Evolutionary conservation across 2,329 filamentous ascomycete genomes (phyloP).

Genomic region (Huntiella savannae): DNA sequence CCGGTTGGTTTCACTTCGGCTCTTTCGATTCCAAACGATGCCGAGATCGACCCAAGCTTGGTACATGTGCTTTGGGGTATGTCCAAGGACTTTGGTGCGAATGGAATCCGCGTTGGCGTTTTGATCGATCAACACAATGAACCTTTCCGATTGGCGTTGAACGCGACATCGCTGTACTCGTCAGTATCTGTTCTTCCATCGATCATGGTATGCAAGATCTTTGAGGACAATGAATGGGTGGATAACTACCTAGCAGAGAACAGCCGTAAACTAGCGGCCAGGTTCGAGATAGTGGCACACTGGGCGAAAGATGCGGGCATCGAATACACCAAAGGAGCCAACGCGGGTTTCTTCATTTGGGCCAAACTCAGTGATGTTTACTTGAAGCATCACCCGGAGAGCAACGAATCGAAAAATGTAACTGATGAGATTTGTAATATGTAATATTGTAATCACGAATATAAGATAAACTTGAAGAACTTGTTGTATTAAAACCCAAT

Average conservation of each 20-base stretch:
- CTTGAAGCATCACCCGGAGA: conserved; percentile 11
- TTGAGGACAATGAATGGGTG: conserved; percentile 26
- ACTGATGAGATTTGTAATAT: too few species aligned
- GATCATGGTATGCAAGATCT: conserved; percentile 21
- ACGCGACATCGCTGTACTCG: conserved; percentile 22
- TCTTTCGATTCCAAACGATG: conserved; percentile 24
- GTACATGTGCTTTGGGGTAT: conserved; percentile 32
- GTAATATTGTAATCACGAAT: too few species aligned
- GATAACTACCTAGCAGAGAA: conserved; percentile 27
- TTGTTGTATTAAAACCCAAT: too few species aligned
- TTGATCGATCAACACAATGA: conserved; percentile 29
- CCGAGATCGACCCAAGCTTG: conserved; percentile 27
- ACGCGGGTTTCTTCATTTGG: conserved; percentile 38
- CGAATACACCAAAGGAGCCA: conserved; percentile 26
- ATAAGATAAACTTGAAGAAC: too few species aligned
- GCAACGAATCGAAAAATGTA: conserved; percentile 12
- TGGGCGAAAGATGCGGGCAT: conserved; percentile 24
- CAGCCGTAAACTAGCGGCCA: conserved; percentile 19
- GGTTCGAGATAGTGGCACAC: conserved; percentile 20
- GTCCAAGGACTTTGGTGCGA: conserved; percentile 36
- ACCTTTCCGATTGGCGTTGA: conserved; percentile 21
- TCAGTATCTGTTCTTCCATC: conserved; percentile 27
- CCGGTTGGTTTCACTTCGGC: conserved; percentile 25
- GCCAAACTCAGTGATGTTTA: conserved; percentile 24
- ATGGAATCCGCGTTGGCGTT: conserved; percentile 32